Conservation (phyloP, 2,329 filamentous ascomycete species). For the Escovopsis sp. region DNA sequence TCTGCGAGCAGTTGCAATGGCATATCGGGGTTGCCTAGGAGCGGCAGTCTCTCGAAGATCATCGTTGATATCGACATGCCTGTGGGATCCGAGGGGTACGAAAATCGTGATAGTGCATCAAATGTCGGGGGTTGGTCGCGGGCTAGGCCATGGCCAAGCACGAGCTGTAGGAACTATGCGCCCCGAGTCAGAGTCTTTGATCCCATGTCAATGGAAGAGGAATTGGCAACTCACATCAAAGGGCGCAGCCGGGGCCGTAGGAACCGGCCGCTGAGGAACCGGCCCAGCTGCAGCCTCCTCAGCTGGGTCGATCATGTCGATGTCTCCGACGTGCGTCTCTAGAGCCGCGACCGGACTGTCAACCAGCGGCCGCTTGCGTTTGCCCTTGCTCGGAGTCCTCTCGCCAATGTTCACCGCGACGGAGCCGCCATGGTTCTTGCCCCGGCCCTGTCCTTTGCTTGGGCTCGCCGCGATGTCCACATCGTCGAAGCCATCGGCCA, state of each 20-base stretch:
- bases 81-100: constrained; percentile 46
- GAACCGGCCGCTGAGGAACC: constrained; percentile 9
- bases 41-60: constrained; percentile 52
- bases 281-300: constrained; percentile 8
- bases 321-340: constrained; percentile 34
- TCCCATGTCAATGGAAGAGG: not conserved
- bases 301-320: constrained; percentile 19
- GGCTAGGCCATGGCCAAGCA: constrained; percentile 46
- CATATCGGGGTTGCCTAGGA: constrained; percentile 33
- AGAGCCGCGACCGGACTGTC: constrained; percentile 54
- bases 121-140: constrained; percentile 47
- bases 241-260: constrained; percentile 16
- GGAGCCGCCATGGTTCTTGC: constrained; percentile 25
- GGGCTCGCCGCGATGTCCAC: constrained; percentile 41
- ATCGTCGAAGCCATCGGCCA: constrained; percentile 68
- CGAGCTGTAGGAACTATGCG: constrained; percentile 45
- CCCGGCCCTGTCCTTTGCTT: constrained; percentile 31
- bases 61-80: constrained; percentile 48
- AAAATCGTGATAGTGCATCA: constrained; percentile 49
- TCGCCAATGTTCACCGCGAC: constrained; percentile 32
- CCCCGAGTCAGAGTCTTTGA: constrained; percentile 9
- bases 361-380: constrained; percentile 51
- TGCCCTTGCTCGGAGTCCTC: constrained; percentile 50
- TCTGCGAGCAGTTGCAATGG: constrained; percentile 45
- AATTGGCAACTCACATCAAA: constrained; percentile 28